These are phyloP conservation scores for Saksenaea oblongispora DNA, from an alignment of 371 early-diverging fungal species.

Conservation along the genomic window DNA sequence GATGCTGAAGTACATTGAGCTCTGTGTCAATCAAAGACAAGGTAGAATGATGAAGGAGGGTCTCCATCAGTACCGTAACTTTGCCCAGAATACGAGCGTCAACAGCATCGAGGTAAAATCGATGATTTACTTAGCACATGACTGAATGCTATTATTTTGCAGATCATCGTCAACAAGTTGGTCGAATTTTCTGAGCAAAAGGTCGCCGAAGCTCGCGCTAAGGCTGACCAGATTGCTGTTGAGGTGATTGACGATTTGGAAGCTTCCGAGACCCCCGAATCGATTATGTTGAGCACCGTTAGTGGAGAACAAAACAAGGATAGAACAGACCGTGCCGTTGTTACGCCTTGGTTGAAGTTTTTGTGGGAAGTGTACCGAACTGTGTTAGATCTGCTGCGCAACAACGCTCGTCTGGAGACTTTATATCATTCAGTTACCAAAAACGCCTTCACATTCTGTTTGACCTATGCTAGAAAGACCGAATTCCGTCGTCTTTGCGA, in stretches of 20 bases:
- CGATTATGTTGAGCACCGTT: constrained; percentile 92
- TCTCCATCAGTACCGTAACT: constrained; percentile 95
- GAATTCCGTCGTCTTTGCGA: constrained; percentile 98
- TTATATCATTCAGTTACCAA: constrained; percentile 90
- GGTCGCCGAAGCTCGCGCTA: constrained; percentile 89
- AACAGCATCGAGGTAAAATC: constrained; percentile 79
- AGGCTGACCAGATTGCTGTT: constrained; percentile 85
- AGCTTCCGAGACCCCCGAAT: constrained; percentile 94
- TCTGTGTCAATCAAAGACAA: constrained; percentile 85
- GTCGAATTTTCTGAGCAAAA: constrained; percentile 86
- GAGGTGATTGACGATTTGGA: constrained; percentile 93
- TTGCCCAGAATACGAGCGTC: constrained; percentile 92
- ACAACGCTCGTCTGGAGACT: constrained; percentile 93
- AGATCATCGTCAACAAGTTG: constrained; percentile 83
- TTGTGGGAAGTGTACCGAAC: constrained; percentile 98
- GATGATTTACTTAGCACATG: neutral
- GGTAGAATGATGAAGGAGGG: constrained; percentile 95
- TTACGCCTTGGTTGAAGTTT: constrained; percentile 98
- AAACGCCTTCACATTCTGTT: constrained; percentile 96
- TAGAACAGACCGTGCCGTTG: constrained; percentile 94
- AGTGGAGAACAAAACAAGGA: constrained; percentile 94
- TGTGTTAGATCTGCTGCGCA: constrained; percentile 92
- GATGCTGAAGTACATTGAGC: constrained; percentile 90
- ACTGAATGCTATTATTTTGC: neutral
- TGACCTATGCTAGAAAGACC: constrained; percentile 92